phyloP scores from a whole-genome alignment of 169 alveolate species.

The Eimeria necatrix region DNA sequence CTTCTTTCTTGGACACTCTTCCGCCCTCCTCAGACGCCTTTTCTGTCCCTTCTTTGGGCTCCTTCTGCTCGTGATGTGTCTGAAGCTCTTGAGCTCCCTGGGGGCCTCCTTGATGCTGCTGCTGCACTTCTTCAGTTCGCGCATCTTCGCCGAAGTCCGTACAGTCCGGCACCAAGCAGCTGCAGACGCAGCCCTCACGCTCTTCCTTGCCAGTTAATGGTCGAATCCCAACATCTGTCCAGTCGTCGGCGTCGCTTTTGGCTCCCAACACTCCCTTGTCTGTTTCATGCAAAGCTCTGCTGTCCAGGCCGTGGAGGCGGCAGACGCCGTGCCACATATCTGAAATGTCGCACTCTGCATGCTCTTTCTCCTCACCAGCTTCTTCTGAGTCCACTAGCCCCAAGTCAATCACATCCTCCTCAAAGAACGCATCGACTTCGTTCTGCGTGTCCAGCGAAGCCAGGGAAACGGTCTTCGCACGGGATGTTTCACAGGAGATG shows the following conservation, averaged over 20 bases:
- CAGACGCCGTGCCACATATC: conserved; percentile 42
- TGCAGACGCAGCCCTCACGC: background rate
- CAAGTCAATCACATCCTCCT: background rate
- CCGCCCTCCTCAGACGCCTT: too few species aligned
- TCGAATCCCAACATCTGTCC: background rate
- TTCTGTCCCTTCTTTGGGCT: background rate
- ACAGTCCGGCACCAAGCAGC: background rate
- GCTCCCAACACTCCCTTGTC: background rate
- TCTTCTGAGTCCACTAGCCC: background rate
- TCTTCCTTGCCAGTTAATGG: too few species aligned
- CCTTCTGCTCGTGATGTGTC: background rate
- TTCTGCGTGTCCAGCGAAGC: background rate
- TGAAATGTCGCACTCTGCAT: background rate
- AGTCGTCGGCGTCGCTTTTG: background rate
- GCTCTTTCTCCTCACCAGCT: background rate
- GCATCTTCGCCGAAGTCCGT: background rate
- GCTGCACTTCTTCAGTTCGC: background rate
- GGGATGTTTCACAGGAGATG: background rate
- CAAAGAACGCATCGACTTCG: conserved; percentile 5
- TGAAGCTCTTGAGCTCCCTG: background rate
- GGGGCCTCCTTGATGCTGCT: background rate
- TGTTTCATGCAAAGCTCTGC: background rate
- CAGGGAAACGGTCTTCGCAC: background rate
- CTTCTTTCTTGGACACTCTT: too few species aligned
- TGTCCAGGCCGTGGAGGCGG: conserved; percentile 35